These are phyloP conservation scores for Chytriomyces hyalinus DNA, from an alignment of 192 early-diverging fungal genomes.

Conservation along the genomic window DNA sequence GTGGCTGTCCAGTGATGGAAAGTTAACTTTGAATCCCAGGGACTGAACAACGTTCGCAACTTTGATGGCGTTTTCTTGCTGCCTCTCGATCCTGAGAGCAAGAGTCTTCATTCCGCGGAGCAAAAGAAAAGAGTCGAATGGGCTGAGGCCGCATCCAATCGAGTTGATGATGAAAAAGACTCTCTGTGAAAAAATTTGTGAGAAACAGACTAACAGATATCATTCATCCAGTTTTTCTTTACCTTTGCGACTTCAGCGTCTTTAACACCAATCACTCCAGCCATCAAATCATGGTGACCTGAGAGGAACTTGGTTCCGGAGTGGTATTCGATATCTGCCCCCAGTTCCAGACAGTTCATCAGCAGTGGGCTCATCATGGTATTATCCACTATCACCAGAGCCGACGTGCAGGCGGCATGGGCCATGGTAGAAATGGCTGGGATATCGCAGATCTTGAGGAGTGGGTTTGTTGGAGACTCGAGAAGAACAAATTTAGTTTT, in stretches of 20 bases:
- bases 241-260: conserved; percentile 76
- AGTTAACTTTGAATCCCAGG: conserved; percentile 84
- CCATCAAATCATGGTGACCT: conserved; percentile 98
- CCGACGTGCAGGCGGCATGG: conserved; percentile 73
- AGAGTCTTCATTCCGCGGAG: conserved; percentile 95
- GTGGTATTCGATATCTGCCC: conserved; percentile 93
- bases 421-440: conserved; percentile 75
- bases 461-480: conserved; percentile 96
- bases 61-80: conserved; percentile 79
- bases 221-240: conserved; percentile 10
- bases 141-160: conserved; percentile 85
- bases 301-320: conserved; percentile 97
- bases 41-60: conserved; percentile 84
- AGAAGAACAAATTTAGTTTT: conserved; percentile 87
- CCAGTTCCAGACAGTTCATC: conserved; percentile 85
- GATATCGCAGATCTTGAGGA: conserved; percentile 94
- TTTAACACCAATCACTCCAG: conserved; percentile 89
- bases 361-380: conserved; percentile 99
- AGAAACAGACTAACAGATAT: not conserved
- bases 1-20: conserved; percentile 82
- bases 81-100: conserved; percentile 93
- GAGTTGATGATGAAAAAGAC: conserved; percentile 95
- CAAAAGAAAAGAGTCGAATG: conserved; percentile 93
- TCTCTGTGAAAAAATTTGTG: conserved; percentile 53
- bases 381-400: conserved; percentile 92